These are phyloP conservation scores for Trichosporon inkin DNA, from an alignment of 1,284 basidiomycete genomes.

Conservation along the genomic window DNA sequence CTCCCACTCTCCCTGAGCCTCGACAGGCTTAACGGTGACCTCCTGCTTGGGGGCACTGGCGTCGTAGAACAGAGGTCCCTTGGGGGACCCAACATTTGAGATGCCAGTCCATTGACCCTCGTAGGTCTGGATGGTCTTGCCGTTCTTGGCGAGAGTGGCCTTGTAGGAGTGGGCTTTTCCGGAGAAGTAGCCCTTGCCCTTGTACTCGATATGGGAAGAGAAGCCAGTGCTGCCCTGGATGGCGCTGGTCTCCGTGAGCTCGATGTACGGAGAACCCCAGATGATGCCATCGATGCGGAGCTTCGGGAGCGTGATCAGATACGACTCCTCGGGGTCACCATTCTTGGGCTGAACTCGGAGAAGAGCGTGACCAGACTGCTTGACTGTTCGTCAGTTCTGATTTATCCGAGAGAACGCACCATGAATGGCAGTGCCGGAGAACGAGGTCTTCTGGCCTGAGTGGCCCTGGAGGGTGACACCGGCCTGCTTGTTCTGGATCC, in stretches of 20 bases:
- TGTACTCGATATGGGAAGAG: conserved; percentile 75
- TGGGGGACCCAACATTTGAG: conserved; percentile 57
- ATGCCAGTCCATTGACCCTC: conserved; percentile 86
- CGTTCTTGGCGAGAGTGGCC: conserved; percentile 59
- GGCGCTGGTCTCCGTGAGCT: conserved; percentile 76
- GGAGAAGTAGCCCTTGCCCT: conserved; percentile 90
- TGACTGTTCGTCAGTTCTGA: conserved; percentile 55
- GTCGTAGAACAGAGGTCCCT: conserved; percentile 54
- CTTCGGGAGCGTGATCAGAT: conserved; percentile 85
- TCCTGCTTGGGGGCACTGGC: conserved; percentile 59
- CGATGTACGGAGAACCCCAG: conserved; percentile 60
- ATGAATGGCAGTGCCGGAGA: conserved; percentile 67
- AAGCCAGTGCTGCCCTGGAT: conserved; percentile 77
- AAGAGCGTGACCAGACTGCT: conserved; percentile 91
- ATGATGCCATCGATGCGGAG: conserved; percentile 59
- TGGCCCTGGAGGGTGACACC: conserved; percentile 80
- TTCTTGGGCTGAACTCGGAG: conserved; percentile 64
- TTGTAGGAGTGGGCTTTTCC: conserved; percentile 93
- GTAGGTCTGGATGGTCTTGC: conserved; percentile 56
- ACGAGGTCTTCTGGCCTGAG: conserved; percentile 88
- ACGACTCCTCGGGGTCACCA: conserved; percentile 63
- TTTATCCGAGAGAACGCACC: conserved; percentile 51
- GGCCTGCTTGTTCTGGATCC: conserved; percentile 77
- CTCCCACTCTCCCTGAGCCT: conserved; percentile 75
- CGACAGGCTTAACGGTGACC: conserved; percentile 61